Conservation (phyloP, 768 basidiomycete genomes). For the Dioszegia hungarica region DNA sequence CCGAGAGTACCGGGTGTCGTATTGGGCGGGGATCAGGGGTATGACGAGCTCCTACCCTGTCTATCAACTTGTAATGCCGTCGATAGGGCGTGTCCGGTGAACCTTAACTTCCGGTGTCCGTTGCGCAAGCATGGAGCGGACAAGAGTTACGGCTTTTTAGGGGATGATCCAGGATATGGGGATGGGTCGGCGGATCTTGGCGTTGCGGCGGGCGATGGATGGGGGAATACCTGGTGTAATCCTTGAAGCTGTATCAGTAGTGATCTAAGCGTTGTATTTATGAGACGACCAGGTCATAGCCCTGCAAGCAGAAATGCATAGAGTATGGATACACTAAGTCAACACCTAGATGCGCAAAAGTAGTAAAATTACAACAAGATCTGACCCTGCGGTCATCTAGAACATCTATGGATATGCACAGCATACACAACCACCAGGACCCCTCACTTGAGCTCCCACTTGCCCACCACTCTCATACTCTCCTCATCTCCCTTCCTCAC, state of each 20-base stretch:
- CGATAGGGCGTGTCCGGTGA: conserved; percentile 47
- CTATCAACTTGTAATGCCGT: conserved; percentile 40
- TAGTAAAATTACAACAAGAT: not conserved
- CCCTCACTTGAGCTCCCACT: conserved; percentile 56
- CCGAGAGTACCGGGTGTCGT: conserved; percentile 12
- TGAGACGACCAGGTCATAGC: too few species aligned
- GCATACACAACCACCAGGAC: not conserved
- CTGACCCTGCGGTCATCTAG: not conserved
- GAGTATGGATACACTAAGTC: too few species aligned
- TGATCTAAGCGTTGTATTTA: too few species aligned
- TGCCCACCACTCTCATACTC: conserved; percentile 85
- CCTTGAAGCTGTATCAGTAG: too few species aligned
- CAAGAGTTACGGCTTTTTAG: conserved; percentile 40
- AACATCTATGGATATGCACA: not conserved
- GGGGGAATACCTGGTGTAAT: conserved; percentile 44
- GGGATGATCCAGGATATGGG: conserved; percentile 25
- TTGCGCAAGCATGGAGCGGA: conserved; percentile 25
- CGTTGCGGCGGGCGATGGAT: conserved; percentile 25
- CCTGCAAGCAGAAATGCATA: too few species aligned
- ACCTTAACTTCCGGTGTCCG: conserved; percentile 46
- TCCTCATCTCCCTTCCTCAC: conserved; percentile 67
- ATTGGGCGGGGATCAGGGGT: conserved; percentile 22
- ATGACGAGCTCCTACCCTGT: conserved; percentile 46
- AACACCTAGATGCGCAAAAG: too few species aligned
- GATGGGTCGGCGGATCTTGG: conserved; percentile 24